phyloP scores from a whole-genome alignment of 805 yeast species.

The Sungouiozyma ichnusensis region DNA sequence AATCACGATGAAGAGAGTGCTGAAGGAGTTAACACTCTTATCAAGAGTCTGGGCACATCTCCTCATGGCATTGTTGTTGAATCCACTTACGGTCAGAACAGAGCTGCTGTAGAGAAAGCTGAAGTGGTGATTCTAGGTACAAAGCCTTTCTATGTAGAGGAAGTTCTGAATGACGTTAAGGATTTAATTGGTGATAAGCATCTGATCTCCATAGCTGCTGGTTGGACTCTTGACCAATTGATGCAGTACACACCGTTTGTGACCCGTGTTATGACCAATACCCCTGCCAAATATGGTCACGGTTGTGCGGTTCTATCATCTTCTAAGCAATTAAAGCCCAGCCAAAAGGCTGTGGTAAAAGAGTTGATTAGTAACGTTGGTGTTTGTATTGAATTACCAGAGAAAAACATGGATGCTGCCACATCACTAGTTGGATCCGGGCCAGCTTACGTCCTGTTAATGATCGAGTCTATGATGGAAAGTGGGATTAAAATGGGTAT shows the following conservation, averaged over 20 bases:
- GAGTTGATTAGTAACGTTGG: conserved; percentile 55
- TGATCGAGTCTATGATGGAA: conserved; percentile 86
- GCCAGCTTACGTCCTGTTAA: conserved; percentile 83
- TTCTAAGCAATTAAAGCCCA: conserved; percentile 38
- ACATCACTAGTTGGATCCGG: conserved; percentile 94
- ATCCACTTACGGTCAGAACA: conserved; percentile 43
- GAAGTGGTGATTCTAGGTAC: conserved; percentile 73
- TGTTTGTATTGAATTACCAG: conserved; percentile 54
- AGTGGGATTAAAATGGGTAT: conserved; percentile 94
- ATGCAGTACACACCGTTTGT: conserved; percentile 41
- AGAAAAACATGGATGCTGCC: conserved; percentile 92
- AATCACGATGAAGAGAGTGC: conserved; percentile 38
- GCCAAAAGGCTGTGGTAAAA: conserved; percentile 28
- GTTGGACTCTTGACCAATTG: conserved; percentile 74
- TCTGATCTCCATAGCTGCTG: conserved; percentile 80
- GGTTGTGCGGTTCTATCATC: conserved; percentile 93
- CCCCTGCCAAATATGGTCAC: conserved; percentile 86
- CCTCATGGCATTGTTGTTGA: conserved; percentile 39
- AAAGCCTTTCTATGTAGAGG: conserved; percentile 72
- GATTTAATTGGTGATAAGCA: conserved; percentile 41
- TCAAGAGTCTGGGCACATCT: conserved; percentile 37
- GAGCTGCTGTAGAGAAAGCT: conserved; percentile 49
- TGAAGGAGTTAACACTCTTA: conserved; percentile 38
- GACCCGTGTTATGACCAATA: conserved; percentile 95
- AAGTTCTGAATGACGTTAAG: conserved; percentile 44